Conservation (phyloP, 495 filamentous ascomycete species). For the Hyaloscypha hepaticicola region DNA sequence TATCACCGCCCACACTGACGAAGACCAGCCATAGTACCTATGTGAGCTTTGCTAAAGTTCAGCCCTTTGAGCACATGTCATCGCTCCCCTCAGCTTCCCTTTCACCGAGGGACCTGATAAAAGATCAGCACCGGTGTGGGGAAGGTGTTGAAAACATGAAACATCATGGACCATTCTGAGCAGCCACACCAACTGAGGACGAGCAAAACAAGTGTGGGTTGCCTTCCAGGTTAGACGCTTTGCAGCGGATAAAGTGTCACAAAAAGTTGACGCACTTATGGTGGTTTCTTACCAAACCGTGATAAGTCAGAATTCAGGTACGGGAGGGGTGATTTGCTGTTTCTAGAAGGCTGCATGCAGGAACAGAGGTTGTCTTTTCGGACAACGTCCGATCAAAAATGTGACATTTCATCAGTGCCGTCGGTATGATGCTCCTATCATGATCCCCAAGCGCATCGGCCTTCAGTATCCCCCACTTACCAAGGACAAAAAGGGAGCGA, state of each 20-base stretch:
- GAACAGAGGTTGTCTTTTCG: conserved; percentile 17
- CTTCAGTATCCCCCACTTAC: background rate
- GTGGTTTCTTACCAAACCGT: conserved; percentile 1
- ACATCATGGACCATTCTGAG: conserved; percentile 17
- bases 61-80: conserved; percentile 9
- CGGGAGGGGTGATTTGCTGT: background rate
- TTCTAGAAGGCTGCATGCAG: conserved; percentile 25
- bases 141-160: conserved; percentile 27
- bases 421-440: background rate
- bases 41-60: conserved; percentile 9
- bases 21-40: conserved; percentile 13
- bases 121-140: conserved; percentile 18
- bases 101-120: conserved; percentile 3
- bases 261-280: conserved; percentile 3
- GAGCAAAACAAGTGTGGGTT: conserved; percentile 11
- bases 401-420: background rate
- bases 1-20: conserved; percentile 3
- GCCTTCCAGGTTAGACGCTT: conserved; percentile 3
- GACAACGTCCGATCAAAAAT: background rate
- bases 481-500: background rate
- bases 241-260: conserved; percentile 17
- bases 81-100: conserved; percentile 19
- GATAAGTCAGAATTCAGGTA: conserved; percentile 12
- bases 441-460: background rate
- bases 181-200: conserved; percentile 15